These are phyloP conservation scores for Calonectria montana DNA, from an alignment of 2,329 filamentous ascomycete species.

Conservation along the genomic window DNA sequence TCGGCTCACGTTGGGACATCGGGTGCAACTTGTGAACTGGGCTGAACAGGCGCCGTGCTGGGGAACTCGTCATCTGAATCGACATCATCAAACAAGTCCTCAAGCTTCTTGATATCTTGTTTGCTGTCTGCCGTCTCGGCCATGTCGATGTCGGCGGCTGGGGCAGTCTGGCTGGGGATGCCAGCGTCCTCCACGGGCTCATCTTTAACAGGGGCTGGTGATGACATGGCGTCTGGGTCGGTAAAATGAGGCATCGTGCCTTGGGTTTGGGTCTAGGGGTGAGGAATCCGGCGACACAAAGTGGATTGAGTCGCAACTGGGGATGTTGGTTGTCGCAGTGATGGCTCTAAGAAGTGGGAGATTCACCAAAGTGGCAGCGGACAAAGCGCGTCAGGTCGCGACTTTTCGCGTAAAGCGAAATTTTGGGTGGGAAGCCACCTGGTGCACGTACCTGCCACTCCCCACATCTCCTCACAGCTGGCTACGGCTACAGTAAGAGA, in stretches of 20 bases:
- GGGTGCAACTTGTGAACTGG: conserved; percentile 55
- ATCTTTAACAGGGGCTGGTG: conserved; percentile 41
- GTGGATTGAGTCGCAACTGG: neutral
- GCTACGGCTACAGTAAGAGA: neutral
- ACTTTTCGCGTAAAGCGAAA: conserved; percentile 42
- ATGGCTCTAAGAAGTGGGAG: conserved; percentile 18
- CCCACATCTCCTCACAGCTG: neutral
- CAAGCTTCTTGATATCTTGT: conserved; percentile 62
- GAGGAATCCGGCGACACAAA: neutral
- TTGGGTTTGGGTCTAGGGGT: neutral
- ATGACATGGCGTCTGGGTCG: conserved; percentile 38
- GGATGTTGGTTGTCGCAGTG: conserved; percentile 36
- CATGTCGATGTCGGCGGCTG: conserved; percentile 34
- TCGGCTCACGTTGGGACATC: conserved; percentile 56
- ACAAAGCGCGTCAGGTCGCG: conserved; percentile 36
- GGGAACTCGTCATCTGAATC: conserved; percentile 73
- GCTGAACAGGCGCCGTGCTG: conserved; percentile 57
- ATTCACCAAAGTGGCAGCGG: conserved; percentile 24
- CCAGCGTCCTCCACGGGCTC: conserved; percentile 41
- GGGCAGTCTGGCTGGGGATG: conserved; percentile 27
- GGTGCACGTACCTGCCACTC: conserved; percentile 28
- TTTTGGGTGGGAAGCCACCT: conserved; percentile 5
- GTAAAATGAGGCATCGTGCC: conserved; percentile 37
- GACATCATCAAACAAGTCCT: conserved; percentile 68
- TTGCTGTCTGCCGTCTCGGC: conserved; percentile 46